A percentile compares a stretch with the other conserved stretches of the same genome.
phyloP scores from a whole-genome alignment of 345 rosid genomes.

The Euclidium syriacum region DNA sequence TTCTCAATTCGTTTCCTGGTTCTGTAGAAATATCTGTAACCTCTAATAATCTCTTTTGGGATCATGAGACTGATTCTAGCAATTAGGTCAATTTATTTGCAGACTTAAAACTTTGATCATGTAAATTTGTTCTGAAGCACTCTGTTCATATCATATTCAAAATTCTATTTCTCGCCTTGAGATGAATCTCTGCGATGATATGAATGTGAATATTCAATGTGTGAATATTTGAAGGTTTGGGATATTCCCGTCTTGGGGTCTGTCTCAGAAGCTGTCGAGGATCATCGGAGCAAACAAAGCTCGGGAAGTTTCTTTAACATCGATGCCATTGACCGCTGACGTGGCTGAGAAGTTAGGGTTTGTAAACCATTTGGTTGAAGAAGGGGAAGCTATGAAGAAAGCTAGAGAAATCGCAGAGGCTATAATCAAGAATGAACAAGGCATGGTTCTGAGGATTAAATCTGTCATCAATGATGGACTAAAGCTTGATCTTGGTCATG shows the following conservation, averaged over 20 bases:
- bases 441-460: constrained; percentile 69
- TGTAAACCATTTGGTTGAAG: constrained; percentile 81
- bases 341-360: constrained; percentile 80
- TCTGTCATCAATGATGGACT: constrained; percentile 76
- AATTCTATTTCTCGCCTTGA: background rate
- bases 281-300: constrained; percentile 79
- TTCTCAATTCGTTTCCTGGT: background rate
- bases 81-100: background rate
- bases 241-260: constrained; percentile 96
- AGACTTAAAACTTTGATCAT: background rate
- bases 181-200: background rate
- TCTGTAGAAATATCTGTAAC: too few relatives aligned
- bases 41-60: background rate
- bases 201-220: background rate
- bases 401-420: constrained; percentile 63
- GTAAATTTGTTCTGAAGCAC: background rate
- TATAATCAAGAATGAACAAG: constrained; percentile 65
- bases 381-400: constrained; percentile 52
- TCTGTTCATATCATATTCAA: background rate
- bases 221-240: constrained; percentile 52
- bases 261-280: constrained; percentile 85
- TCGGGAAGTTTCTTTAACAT: constrained; percentile 67
- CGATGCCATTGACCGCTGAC: constrained; percentile 67
- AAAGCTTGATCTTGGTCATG: constrained; percentile 65
- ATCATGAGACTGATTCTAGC: background rate